Evolutionary conservation across 148 eudicot genomes (phyloP), one percentile per base, ranked within the genome.

Genomic region (Camellia lanceoleosa): DNA sequence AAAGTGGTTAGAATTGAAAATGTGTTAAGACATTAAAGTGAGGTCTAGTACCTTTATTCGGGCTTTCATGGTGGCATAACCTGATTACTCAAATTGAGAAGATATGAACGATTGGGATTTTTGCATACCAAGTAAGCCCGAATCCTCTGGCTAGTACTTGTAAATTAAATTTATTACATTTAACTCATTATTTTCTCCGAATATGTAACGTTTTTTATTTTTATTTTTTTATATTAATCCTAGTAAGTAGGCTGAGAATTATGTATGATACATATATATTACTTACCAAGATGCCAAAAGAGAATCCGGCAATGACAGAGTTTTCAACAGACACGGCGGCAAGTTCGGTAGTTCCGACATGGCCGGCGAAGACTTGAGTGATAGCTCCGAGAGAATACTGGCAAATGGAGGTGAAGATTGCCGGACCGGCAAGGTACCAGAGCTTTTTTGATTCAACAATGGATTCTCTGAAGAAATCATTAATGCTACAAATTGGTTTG

Each of bases 331-430:
- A 81, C 19, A 81, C 58, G 23, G 67, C 79, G 9, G 83, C 83
- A 5, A 81, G 83, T 69, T 81, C 70, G 6, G 60, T 12, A 30
- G 83, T 81, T 12, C 83, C 79, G 54, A 81, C 12, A 13, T 81
- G 83, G 18, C 83, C 83, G 11, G 83, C 83, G 4, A 81, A 47
- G 69, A 69, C 55, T 41, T 75, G 83, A 14, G 83, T 81, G 13
- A 81, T 38, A 11, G 83, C 79, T 1, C 79, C 79, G 3, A 81
- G 79, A 0, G 83, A 75, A 61, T 81, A 81, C 15, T 81, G 75
- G 61, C 83, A 81, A 3, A 81, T 16, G 72, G 69, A 16, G 7
- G 79, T 81, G 73, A 81, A 68, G 54, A 81, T 68, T 1, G 83
- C 83, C 8, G 83, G 83, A n/a, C 75, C 79, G 1, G 83, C 79